Conservation (phyloP, 2,329 filamentous ascomycete genomes). For the Sporothrix luriei region DNA sequence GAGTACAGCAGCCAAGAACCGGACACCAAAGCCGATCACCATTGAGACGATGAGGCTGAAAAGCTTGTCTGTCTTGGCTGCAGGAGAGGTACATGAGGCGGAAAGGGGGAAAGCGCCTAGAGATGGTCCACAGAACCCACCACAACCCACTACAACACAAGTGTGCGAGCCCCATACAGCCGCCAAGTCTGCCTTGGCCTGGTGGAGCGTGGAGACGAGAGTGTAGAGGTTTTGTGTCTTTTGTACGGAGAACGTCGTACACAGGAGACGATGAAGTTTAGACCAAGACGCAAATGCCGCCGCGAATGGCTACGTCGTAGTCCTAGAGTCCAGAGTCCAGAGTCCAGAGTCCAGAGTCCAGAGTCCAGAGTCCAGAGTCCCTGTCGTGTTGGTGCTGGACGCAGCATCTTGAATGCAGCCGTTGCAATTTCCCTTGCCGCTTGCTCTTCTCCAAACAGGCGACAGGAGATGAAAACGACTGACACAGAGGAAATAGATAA, state of each 20-base stretch:
- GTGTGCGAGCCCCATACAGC: too few species aligned
- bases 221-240: too few species aligned
- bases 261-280: too few species aligned
- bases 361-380: slow-evolving; percentile 6
- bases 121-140: not conserved
- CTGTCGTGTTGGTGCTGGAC: not conserved
- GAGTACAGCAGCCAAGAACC: not conserved
- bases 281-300: not conserved
- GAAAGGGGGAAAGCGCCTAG: not conserved
- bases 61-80: slow-evolving; percentile 17
- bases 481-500: not conserved
- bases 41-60: not conserved
- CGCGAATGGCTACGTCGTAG: too few species aligned
- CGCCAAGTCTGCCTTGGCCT: too few species aligned
- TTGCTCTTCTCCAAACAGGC: slow-evolving; percentile 6
- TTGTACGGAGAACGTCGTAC: too few species aligned
- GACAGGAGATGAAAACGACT: not conserved
- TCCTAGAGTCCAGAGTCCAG: not conserved
- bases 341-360: not conserved
- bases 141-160: too few species aligned
- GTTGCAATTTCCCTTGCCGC: slow-evolving; percentile 17
- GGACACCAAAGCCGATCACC: not conserved
- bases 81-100: not conserved
- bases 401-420: not conserved
- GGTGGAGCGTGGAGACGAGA: too few species aligned